Evolutionary conservation across 208 protist species (phyloP).

Genomic region (Trypanosoma scelopori): DNA sequence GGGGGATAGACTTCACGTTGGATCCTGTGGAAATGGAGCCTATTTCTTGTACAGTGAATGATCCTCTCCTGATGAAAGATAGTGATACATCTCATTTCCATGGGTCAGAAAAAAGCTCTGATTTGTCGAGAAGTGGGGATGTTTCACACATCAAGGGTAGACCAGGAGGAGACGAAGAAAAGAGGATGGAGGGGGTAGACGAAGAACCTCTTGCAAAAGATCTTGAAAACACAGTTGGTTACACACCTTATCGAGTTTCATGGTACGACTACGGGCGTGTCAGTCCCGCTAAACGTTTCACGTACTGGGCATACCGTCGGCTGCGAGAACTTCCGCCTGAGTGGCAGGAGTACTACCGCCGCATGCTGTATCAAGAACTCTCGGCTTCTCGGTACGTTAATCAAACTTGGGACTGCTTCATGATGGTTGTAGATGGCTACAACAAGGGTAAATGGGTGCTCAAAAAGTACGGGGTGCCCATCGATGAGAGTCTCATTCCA

Average conservation of each 20-base stretch:
- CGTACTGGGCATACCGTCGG: conserved; percentile 81
- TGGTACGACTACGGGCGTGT: conserved; percentile 75
- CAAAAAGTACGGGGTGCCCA: conserved; percentile 66
- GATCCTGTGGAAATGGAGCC: conserved; percentile 33
- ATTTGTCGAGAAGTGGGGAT: conserved; percentile 3
- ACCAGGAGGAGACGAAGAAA: neutral
- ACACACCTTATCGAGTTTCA: conserved; percentile 70
- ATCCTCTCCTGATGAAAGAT: neutral
- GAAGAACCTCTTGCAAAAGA: conserved; percentile 59
- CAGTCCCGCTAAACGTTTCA: conserved; percentile 76
- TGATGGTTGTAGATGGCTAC: conserved; percentile 91
- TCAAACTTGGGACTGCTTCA: conserved; percentile 89
- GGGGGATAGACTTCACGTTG: conserved; percentile 20
- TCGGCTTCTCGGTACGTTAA: conserved; percentile 77
- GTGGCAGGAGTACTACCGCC: conserved; percentile 84
- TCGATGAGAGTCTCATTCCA: conserved; percentile 82
- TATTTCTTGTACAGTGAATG: conserved; percentile 11
- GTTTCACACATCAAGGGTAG: too few relatives aligned
- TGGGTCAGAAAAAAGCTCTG: neutral
- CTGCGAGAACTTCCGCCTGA: conserved; percentile 78
- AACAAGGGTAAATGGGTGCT: conserved; percentile 86
- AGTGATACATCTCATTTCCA: neutral
- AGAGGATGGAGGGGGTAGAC: neutral
- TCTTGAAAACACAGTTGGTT: conserved; percentile 51
- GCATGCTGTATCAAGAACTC: conserved; percentile 85